Evolutionary conservation across 805 yeast species (phyloP).

Genomic region (Wickerhamomyces alni): DNA sequence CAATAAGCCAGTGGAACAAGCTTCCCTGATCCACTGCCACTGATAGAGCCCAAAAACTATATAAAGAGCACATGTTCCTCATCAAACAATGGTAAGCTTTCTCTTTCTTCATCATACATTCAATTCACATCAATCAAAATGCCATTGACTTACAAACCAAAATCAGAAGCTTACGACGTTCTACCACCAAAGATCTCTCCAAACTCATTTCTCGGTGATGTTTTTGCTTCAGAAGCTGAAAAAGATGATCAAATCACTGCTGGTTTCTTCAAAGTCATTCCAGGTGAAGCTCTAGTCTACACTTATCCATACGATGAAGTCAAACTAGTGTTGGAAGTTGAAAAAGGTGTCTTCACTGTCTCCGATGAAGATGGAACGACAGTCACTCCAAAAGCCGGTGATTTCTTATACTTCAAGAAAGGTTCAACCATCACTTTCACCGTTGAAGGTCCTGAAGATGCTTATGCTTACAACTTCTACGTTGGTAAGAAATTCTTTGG

Average conservation of each 20-base stretch:
- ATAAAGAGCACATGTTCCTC: too few relatives aligned
- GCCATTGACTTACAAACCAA: constrained; percentile 51
- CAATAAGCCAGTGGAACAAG: too few relatives aligned
- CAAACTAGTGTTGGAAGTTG: constrained; percentile 63
- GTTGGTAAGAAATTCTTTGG: constrained; percentile 20
- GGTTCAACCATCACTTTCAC: constrained; percentile 65
- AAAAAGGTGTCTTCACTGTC: constrained; percentile 51
- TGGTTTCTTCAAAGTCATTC: constrained; percentile 67
- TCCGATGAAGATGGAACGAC: constrained; percentile 59
- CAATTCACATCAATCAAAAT: constrained; percentile 25
- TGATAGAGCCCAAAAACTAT: too few relatives aligned
- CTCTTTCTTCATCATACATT: neutral
- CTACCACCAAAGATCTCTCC: constrained; percentile 58
- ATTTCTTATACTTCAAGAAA: constrained; percentile 58
- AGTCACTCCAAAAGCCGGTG: constrained; percentile 56
- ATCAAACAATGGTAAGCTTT: too few relatives aligned
- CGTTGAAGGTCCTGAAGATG: constrained; percentile 55
- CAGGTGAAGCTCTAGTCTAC: constrained; percentile 63
- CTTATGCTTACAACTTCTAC: constrained; percentile 32
- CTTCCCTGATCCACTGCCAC: too few relatives aligned
- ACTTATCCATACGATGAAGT: constrained; percentile 59
- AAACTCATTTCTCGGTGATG: constrained; percentile 64
- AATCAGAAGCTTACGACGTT: constrained; percentile 45
- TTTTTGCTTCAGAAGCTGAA: constrained; percentile 51
- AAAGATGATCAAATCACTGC: constrained; percentile 51